Percentiles rank a stretch among this genome's conserved stretches.
phyloP scores from a whole-genome alignment of 495 filamentous ascomycete species.

The Emericellopsis terricola region DNA sequence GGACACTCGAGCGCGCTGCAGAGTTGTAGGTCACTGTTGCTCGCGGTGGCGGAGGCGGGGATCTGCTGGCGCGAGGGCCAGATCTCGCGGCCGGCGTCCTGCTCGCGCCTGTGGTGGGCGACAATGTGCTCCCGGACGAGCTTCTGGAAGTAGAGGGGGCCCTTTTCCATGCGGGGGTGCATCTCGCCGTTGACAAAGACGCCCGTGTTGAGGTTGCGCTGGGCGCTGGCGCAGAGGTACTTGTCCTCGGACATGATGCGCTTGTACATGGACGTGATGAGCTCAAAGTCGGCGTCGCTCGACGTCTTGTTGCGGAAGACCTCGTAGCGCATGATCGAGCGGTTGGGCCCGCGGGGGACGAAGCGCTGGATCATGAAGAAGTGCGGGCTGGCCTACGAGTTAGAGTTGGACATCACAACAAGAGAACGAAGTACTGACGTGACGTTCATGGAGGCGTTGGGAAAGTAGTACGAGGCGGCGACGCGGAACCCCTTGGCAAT shows the following conservation, averaged over 20 bases:
- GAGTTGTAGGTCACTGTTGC: neutral
- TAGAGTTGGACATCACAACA: neutral
- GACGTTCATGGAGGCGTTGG: conserved; percentile 25
- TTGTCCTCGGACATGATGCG: conserved; percentile 28
- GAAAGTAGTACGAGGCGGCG: conserved; percentile 26
- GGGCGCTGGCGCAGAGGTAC: conserved; percentile 19
- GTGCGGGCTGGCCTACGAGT: conserved; percentile 12
- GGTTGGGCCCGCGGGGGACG: conserved; percentile 20
- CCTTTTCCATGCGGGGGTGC: conserved; percentile 26
- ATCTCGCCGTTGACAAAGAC: conserved; percentile 27
- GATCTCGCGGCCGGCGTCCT: conserved; percentile 19
- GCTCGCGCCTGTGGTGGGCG: conserved; percentile 20
- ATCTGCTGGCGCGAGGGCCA: conserved; percentile 16
- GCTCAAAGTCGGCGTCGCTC: conserved; percentile 23
- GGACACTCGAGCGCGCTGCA: neutral
- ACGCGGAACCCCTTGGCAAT: neutral
- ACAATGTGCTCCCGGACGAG: conserved; percentile 20
- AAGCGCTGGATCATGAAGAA: conserved; percentile 31
- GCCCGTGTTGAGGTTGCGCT: conserved; percentile 25
- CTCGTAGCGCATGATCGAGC: conserved; percentile 23
- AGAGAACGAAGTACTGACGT: conserved; percentile 30
- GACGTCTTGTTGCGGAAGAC: conserved; percentile 28
- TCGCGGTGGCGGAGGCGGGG: neutral
- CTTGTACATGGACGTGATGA: conserved; percentile 23
- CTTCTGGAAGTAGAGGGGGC: conserved; percentile 27